Percentiles rank a stretch among this genome's conserved stretches.
Conservation (phyloP, 2,329 filamentous ascomycete species). For the Tolypocladium nubicola region DNA sequence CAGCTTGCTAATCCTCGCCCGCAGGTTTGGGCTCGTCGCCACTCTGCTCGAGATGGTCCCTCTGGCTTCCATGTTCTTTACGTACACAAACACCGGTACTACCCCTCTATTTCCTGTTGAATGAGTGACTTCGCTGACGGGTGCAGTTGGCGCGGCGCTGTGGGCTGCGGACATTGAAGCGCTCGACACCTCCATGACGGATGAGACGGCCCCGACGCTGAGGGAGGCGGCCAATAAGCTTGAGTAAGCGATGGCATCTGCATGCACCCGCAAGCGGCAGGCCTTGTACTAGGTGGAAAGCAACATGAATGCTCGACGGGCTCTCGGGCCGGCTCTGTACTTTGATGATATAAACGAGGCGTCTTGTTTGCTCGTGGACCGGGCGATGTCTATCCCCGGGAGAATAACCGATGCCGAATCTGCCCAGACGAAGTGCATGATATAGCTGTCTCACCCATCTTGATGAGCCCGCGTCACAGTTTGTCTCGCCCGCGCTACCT, state of each 20-base stretch:
- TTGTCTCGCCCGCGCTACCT: neutral
- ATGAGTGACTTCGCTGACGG: constrained; percentile 3
- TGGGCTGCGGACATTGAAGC: constrained; percentile 83
- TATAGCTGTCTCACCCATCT: neutral
- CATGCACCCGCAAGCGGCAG: neutral
- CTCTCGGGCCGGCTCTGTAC: neutral
- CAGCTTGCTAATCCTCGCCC: constrained; percentile 4
- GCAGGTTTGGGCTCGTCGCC: constrained; percentile 63
- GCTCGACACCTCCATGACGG: constrained; percentile 36
- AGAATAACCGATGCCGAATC: neutral
- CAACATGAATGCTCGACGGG: neutral
- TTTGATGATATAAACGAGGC: neutral
- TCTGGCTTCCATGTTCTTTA: constrained; percentile 70
- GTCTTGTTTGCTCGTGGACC: neutral
- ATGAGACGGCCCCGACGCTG: constrained; percentile 38
- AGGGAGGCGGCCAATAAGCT: constrained; percentile 38
- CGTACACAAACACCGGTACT: constrained; percentile 74
- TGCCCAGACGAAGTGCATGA: neutral
- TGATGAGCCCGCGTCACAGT: neutral
- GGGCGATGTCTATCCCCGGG: neutral
- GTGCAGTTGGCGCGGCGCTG: constrained; percentile 72
- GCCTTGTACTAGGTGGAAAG: neutral
- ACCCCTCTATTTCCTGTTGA: neutral
- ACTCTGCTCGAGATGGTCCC: constrained; percentile 80
- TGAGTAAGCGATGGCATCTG: constrained; percentile 16